Conservation (phyloP, 139 green algal genomes). For the Monoraphidium neglectum region DNA sequence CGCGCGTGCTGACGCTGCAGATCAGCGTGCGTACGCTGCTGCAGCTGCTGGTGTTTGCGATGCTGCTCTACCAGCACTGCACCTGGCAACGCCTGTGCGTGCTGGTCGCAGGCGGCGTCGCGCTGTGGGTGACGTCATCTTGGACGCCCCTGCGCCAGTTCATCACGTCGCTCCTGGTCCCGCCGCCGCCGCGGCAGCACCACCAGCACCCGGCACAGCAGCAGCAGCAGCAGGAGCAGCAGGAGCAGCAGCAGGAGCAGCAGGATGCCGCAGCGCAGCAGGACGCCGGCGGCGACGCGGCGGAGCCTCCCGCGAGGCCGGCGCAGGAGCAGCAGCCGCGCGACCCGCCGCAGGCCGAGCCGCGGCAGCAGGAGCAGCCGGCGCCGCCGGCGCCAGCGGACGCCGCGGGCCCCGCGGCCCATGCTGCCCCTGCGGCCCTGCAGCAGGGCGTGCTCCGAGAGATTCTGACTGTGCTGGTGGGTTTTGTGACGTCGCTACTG, state of each 20-base stretch:
- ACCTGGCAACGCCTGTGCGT: slow-evolving; percentile 63
- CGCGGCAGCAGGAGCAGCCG: background rate
- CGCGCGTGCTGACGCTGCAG: slow-evolving; percentile 54
- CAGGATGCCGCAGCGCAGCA: too few relatives aligned
- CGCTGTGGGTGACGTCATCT: slow-evolving; percentile 59
- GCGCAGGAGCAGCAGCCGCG: too few relatives aligned
- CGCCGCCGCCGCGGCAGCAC: slow-evolving; percentile 7
- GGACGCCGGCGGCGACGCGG: too few relatives aligned
- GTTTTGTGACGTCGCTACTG: slow-evolving; percentile 84
- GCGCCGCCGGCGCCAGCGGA: slow-evolving; percentile 1
- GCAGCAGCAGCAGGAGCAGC: background rate
- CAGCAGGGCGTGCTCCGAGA: slow-evolving; percentile 54
- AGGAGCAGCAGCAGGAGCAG: background rate
- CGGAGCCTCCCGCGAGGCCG: too few relatives aligned
- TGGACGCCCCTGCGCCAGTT: slow-evolving; percentile 51
- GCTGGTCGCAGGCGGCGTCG: slow-evolving; percentile 46
- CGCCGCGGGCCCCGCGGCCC: slow-evolving; percentile 1
- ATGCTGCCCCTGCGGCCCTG: slow-evolving; percentile 5
- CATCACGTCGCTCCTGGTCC: slow-evolving; percentile 19
- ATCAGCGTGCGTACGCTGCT: slow-evolving; percentile 68
- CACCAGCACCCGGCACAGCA: background rate
- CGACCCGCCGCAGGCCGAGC: background rate
- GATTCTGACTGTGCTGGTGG: slow-evolving; percentile 71
- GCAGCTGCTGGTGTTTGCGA: slow-evolving; percentile 62
- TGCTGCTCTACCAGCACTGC: slow-evolving; percentile 80